Evolutionary conservation across 1,139 yeast genomes (phyloP).

Genomic region (Kurtzmaniella quercitrusa): DNA sequence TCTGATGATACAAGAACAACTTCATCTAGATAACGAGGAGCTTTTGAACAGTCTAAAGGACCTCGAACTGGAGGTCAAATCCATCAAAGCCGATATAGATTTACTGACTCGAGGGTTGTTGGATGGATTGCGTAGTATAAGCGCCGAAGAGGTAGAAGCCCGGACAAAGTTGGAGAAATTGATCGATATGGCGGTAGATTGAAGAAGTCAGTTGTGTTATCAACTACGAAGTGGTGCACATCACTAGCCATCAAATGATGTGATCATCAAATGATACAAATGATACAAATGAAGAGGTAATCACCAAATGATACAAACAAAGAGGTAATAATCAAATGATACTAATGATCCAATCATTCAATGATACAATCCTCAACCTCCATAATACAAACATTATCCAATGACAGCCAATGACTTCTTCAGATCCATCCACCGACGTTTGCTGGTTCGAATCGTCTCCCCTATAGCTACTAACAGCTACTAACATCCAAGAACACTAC

Average conservation of each 20-base stretch:
- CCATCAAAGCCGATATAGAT: conserved; percentile 19
- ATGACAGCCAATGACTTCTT: no score
- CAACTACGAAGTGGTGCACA: no score
- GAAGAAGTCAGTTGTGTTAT: no score
- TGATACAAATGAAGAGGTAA: no score
- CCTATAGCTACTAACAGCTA: background rate
- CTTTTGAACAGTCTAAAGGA: conserved; percentile 21
- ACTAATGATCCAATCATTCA: no score
- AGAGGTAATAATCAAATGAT: no score
- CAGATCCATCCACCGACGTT: background rate
- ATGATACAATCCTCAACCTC: no score
- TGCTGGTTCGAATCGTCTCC: background rate
- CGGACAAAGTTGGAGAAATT: conserved; percentile 19
- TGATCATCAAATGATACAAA: no score
- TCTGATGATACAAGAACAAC: conserved; percentile 33
- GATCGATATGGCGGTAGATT: conserved; percentile 11
- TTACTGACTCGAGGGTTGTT: conserved; percentile 19
- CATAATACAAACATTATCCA: no score
- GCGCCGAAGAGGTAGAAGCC: conserved; percentile 17
- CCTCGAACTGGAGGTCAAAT: conserved; percentile 19
- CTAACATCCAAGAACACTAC: background rate
- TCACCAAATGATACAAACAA: no score
- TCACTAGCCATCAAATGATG: no score
- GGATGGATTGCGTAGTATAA: conserved; percentile 27
- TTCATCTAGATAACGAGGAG: conserved; percentile 33